Evolutionary conservation across 805 yeast genomes (phyloP), one percentile per base, ranked within the genome.

Genomic region (Kurtzmaniella fragi): DNA sequence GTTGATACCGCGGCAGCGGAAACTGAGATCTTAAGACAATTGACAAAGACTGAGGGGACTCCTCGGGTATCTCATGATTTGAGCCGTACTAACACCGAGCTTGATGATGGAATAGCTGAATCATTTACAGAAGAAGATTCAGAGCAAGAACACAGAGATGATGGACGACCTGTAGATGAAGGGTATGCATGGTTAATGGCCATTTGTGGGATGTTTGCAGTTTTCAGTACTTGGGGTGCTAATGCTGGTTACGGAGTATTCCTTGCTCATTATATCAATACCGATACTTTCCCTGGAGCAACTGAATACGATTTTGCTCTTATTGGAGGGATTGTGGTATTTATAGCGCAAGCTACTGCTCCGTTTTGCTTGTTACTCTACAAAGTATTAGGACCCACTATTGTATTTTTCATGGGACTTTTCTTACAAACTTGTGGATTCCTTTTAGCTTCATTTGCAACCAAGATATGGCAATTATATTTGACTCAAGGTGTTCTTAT

Each of bases 171-270:
- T 1, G 28, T 30, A 8, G 84, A 81, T 34, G 75, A 78, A 2
- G 79, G 83, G 2, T 51, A 49, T 34, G 72, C 71, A 11, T 82
- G 84, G 64, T 62, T 80, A 54, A 65, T 70, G 4, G 78, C 78
- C 0, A 56, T 75, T 3, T 76, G 74, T 14, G 64, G 67, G 0
- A 69, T 74, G 59, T 58, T 72, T 13, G 66, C 53, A 53, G 66
- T 67, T 50, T 71, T 48, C 54, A 47, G 73, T 42, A 72, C 81
- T 0, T 79, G 75, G 71, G 86, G 86, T 13, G 64, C 78, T 59
- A 74, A 75, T 41, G 75, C 79, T 31, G 64, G 76, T 2, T 80
- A 62, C 55, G 85, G 84, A 20, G 76, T 77, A 4, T 80, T 75
- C 49, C 73, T 78, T 39, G 61, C 70, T 28, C 75, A 71, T 50